Base-by-base conservation (phyloP, 2,329 filamentous ascomycete genomes). In the Annulohypoxylon truncatum region DNA sequence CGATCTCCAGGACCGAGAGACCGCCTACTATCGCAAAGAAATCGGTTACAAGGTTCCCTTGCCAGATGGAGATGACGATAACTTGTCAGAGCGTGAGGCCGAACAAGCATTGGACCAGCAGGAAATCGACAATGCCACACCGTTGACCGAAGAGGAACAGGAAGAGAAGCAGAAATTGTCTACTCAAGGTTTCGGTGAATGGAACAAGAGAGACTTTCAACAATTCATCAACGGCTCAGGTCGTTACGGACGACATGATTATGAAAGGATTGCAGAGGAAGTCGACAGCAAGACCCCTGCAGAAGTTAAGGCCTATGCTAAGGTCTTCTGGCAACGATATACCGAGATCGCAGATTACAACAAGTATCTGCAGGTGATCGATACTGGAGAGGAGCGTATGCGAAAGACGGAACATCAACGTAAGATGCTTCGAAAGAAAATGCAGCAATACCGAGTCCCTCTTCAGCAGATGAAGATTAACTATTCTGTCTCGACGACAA, bases 391-490 rank as follows among this genome's bases (percentile, higher is more conserved):
- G 78, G 93, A 97, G 76, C 92, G 94, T 68, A 89, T 92, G 61
- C 90, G 92, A 58, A 95, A 95, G 79, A 92, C 95, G 64, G 92
- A 96, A 71, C 92, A 97, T 77, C 95, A 98, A 79, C 91, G 93
- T 68, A 95, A 96, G 80, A 91, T 98, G 83, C 86, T 99, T 59
- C 89, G 91, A 69, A 96, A 94, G 87, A 99, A 99, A 87, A 92
- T 99, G 87, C 87, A 90, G 73, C 93, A 96, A 84, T 98, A 97
- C 78, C 92, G 96, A n/a, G 95, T 98, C 52, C 96, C 96, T 22
- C 86, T 99, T 13, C 96, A 99, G 79, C 96, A 99, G 80, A 89
- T 99, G 75, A 97, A 97, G 84, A 94, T 99, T 83, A 98, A 97
- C 82, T 99, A 99, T 80, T 97, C 94, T 0, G 96, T 99, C 26